Conservation (phyloP, 192 early-diverging fungal species). For the Phlyctochytrium planicorne region DNA sequence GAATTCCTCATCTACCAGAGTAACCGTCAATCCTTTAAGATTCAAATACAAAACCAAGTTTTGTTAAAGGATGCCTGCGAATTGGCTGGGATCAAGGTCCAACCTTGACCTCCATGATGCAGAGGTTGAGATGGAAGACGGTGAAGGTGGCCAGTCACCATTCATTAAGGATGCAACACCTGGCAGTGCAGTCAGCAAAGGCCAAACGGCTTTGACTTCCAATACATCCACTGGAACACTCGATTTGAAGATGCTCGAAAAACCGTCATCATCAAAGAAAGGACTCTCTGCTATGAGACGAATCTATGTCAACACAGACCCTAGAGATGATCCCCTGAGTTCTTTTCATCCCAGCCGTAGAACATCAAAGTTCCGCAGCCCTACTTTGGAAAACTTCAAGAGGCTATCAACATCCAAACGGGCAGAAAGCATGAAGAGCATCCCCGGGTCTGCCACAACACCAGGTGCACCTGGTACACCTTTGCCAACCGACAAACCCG, state of each 20-base stretch:
- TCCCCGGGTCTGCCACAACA: background rate
- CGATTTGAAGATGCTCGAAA: conserved; percentile 6
- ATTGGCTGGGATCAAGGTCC: conserved; percentile 28
- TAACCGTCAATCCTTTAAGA: no score
- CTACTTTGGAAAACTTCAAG: background rate
- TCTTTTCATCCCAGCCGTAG: background rate
- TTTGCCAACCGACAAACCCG: background rate
- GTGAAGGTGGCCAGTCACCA: background rate
- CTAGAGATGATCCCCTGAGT: background rate
- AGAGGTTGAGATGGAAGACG: background rate
- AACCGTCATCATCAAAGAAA: background rate
- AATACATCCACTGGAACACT: background rate
- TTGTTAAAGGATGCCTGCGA: conserved; percentile 5
- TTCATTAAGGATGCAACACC: no score
- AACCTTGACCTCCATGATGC: background rate
- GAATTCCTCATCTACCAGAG: no score
- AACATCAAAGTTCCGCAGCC: background rate
- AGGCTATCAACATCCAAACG: background rate
- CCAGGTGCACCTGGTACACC: background rate
- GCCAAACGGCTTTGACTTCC: background rate
- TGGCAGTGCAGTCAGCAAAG: background rate
- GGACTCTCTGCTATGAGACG: background rate
- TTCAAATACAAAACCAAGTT: no score
- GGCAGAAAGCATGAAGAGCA: no score
- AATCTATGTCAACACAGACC: background rate